These are phyloP conservation scores for Termitomyces sp. DNA, from an alignment of 768 basidiomycete genomes.

Conservation along the genomic window DNA sequence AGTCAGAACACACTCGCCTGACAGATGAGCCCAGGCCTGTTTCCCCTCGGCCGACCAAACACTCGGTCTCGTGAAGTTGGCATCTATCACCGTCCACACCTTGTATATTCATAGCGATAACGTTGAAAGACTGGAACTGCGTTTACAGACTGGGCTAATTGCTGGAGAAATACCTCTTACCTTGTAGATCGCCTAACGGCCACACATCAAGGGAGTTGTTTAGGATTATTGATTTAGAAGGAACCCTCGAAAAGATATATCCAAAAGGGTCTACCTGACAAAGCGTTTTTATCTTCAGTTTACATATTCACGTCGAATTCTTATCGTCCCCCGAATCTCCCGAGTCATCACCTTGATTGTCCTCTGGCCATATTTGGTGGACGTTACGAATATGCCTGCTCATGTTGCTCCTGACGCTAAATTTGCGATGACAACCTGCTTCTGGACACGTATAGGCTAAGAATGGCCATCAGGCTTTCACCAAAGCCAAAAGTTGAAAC, in stretches of 20 bases:
- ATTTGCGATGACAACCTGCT: conserved; percentile 58
- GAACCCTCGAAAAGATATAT: not conserved
- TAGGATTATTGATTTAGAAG: not conserved
- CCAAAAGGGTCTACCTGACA: not conserved
- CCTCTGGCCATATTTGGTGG: conserved; percentile 18
- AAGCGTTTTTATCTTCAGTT: not conserved
- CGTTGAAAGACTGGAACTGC: not conserved
- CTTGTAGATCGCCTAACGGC: not conserved
- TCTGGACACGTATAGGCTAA: conserved; percentile 56
- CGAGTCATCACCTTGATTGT: conserved; percentile 13
- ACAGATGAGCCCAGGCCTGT: not conserved
- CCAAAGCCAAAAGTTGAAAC: not conserved
- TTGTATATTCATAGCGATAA: not conserved
- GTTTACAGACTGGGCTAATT: not conserved
- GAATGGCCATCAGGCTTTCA: conserved; percentile 2
- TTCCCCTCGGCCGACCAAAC: not conserved
- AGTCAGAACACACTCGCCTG: not conserved
- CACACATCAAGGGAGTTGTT: not conserved
- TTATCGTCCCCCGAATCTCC: conserved; percentile 12
- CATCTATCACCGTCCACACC: not conserved
- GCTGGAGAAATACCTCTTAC: not conserved
- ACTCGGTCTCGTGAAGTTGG: not conserved
- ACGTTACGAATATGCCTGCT: conserved; percentile 51
- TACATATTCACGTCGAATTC: not conserved
- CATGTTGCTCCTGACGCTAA: conserved; percentile 68